Conservation (phyloP, 2,329 filamentous ascomycete genomes). For the Annulohypoxylon truncatum region DNA sequence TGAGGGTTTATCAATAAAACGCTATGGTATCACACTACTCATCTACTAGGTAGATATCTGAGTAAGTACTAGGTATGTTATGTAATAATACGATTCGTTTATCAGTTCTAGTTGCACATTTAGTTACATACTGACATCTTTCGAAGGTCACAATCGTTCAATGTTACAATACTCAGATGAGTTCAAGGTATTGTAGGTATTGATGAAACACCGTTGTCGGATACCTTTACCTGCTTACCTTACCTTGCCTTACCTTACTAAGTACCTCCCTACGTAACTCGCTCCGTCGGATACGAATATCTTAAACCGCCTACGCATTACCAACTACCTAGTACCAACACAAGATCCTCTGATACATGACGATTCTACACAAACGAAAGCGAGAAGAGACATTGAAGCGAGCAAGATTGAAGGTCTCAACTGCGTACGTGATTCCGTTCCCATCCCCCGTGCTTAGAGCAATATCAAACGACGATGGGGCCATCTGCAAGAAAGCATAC, state of each 20-base stretch:
- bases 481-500: slow-evolving; percentile 38
- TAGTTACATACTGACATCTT: not conserved
- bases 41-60: not conserved
- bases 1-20: not conserved
- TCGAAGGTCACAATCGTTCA: not conserved
- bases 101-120: not conserved
- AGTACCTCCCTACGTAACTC: not conserved
- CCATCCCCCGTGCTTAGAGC: slow-evolving; percentile 14
- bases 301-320: not conserved
- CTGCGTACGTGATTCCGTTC: slow-evolving; percentile 12
- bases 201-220: not conserved
- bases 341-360: not conserved
- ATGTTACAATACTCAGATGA: not conserved
- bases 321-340: not conserved
- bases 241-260: not conserved
- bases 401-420: slow-evolving; percentile 19
- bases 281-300: not conserved
- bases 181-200: no score
- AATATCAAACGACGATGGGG: slow-evolving; percentile 39
- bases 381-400: slow-evolving; percentile 4
- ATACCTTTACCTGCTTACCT: not conserved
- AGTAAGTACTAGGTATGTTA: not conserved
- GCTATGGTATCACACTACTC: not conserved
- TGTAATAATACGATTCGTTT: not conserved
- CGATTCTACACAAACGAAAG: not conserved